Evolutionary conservation across 2,329 filamentous ascomycete species (phyloP).

Genomic region (Ophiostoma novo-ulmi): DNA sequence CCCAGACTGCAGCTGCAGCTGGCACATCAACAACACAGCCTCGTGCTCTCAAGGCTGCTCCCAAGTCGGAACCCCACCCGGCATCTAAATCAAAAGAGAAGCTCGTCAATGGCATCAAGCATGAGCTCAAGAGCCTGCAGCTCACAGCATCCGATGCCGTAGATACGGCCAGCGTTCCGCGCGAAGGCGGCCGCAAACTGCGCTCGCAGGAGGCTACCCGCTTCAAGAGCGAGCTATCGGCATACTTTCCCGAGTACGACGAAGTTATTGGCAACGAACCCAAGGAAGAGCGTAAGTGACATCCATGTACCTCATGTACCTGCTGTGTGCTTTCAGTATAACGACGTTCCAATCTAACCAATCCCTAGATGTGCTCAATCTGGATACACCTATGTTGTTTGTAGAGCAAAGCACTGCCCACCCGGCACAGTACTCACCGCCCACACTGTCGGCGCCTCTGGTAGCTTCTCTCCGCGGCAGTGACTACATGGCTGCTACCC

Average conservation of each 20-base stretch:
- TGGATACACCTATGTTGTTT: conserved; percentile 68
- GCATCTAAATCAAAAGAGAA: conserved; percentile 44
- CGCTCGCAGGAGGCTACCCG: conserved; percentile 79
- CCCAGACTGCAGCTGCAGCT: conserved; percentile 6
- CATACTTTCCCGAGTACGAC: conserved; percentile 91
- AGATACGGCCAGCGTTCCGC: conserved; percentile 19
- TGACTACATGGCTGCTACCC: conserved; percentile 22
- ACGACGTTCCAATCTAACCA: background rate
- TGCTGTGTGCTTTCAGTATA: background rate
- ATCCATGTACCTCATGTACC: background rate
- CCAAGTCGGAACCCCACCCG: background rate
- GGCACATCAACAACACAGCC: background rate
- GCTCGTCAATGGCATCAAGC: conserved; percentile 56
- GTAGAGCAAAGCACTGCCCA: conserved; percentile 47
- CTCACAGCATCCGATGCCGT: conserved; percentile 41
- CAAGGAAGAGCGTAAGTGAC: conserved; percentile 65
- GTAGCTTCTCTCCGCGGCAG: background rate
- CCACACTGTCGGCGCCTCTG: conserved; percentile 14
- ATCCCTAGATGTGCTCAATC: conserved; percentile 61
- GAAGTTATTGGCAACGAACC: conserved; percentile 84
- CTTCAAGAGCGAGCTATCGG: conserved; percentile 84
- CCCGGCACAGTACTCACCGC: conserved; percentile 24
- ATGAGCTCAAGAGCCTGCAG: conserved; percentile 55
- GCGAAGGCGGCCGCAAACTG: conserved; percentile 66
- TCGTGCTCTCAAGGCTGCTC: background rate